Conservation (phyloP, 2,329 filamentous ascomycete species). For the Stagonosporopsis vannaccii region DNA sequence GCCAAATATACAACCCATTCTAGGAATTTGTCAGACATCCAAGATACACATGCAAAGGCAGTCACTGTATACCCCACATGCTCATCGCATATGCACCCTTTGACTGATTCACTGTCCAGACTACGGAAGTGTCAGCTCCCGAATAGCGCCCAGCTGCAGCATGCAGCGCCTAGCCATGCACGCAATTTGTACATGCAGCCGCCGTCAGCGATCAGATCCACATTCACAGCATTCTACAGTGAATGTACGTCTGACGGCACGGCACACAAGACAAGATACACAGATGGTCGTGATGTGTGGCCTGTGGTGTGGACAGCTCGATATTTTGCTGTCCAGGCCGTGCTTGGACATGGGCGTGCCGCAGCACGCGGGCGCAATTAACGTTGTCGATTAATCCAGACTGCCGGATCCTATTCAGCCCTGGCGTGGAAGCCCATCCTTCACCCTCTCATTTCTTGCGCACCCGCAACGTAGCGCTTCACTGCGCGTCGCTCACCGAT, state of each 20-base stretch:
- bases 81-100: not conserved
- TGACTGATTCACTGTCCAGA: not conserved
- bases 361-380: constrained; percentile 12
- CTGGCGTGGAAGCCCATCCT: constrained; percentile 7
- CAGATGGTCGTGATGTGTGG: not conserved
- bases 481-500: constrained; percentile 8
- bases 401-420: constrained; percentile 15
- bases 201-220: not conserved
- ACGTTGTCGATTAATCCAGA: constrained; percentile 22
- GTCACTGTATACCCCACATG: constrained; percentile 2
- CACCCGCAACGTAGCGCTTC: not conserved
- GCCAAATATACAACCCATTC: not conserved
- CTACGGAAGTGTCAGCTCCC: constrained; percentile 8
- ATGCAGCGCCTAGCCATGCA: not conserved
- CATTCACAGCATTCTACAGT: not conserved
- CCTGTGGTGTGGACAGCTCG: not conserved
- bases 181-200: not conserved
- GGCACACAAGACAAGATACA: not conserved
- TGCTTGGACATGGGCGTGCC: constrained; percentile 11
- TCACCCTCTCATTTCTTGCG: constrained; percentile 16
- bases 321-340: not conserved
- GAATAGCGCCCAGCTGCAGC: constrained; percentile 6
- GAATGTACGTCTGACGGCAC: not conserved
- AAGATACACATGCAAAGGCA: not conserved
- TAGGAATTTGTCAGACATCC: not conserved